phyloP scores from a whole-genome alignment of 2,329 filamentous ascomycete genomes.

The Madurella fahalii region DNA sequence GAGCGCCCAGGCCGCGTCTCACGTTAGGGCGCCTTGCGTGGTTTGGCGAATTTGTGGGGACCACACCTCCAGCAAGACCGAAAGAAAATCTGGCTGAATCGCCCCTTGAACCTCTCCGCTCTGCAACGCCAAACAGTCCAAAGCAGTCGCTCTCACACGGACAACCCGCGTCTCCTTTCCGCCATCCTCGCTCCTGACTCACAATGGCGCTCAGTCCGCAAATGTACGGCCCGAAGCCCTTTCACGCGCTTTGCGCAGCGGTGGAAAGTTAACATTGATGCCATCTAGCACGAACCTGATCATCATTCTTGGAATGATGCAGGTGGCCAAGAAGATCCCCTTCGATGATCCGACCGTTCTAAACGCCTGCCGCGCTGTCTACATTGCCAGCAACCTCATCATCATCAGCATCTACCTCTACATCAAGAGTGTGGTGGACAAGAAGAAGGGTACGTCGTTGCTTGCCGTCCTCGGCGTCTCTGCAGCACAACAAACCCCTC shows the following conservation, averaged over 20 bases:
- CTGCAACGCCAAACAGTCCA: not conserved
- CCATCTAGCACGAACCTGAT: conserved; percentile 74
- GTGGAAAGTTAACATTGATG: conserved; percentile 18
- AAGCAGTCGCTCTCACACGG: not conserved
- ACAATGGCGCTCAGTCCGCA: conserved; percentile 63
- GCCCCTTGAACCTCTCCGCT: not conserved
- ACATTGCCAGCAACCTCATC: conserved; percentile 66
- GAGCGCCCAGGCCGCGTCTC: no score
- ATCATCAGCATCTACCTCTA: conserved; percentile 84
- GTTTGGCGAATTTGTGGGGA: not conserved
- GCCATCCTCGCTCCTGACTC: conserved; percentile 11
- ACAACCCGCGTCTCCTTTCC: not conserved
- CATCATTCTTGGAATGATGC: conserved; percentile 98
- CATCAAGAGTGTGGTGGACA: conserved; percentile 79
- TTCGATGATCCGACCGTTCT: conserved; percentile 75
- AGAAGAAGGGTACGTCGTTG: conserved; percentile 79
- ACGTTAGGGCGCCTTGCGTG: no score
- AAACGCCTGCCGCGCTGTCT: conserved; percentile 52
- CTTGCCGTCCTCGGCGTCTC: not conserved
- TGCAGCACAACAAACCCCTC: not conserved
- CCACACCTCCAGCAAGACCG: not conserved
- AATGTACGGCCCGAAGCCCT: conserved; percentile 46
- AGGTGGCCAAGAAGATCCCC: conserved; percentile 91
- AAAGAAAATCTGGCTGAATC: not conserved
- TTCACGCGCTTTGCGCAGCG: not conserved